Evolutionary conservation across 176 grass and related monocot species (phyloP), one percentile per base, ranked within the genome.

Genomic region (Musa beccarii): DNA sequence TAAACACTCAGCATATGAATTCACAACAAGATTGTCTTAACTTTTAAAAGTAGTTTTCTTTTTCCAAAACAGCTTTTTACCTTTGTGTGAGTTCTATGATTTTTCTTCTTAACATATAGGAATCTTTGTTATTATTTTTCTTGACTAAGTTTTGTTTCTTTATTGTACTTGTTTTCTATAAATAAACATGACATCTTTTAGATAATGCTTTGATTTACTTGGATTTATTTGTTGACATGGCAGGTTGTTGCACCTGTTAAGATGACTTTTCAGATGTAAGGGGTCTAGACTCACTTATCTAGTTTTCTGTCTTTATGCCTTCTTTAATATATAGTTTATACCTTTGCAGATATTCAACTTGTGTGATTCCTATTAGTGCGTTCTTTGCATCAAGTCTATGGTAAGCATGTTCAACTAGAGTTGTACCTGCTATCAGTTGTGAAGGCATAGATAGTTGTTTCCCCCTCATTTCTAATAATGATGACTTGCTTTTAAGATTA

Each of bases 251-350:
- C 88, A 92, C 95, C 95, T 68, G 95, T 94, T 74, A 99, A 99
- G 88, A 99, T 99, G 95, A 94, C 90, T 79, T 99, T 99, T 74
- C 95, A 99, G 77, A 92, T 99, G 95, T 94, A 99, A 92, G 95
- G 76, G 73, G 10, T 67, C 29, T 9, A 77, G 52, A 64, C 43
- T 66, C 11, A 53, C 19, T 15, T 53, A 3, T 11, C 20, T 56
- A 56, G 13, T 56, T 9, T 3, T 59, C 24, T 51, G 13, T 19
- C 13, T 8, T 74, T 57, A 8, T 51, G 23, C 49, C 50, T 79
- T 4, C 69, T 75, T 84, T 75, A 53, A 52, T 53, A 76, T 85
- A 9, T 71, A 53, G 74, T 69, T 43, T 61, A 15, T 19, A 70
- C 75, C 50, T 77, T 62, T 94, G 86, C 91, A 99, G 95, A 88